Evolutionary conservation across 768 basidiomycete genomes (phyloP).

Genomic region (Podaxis carcinomalis): DNA sequence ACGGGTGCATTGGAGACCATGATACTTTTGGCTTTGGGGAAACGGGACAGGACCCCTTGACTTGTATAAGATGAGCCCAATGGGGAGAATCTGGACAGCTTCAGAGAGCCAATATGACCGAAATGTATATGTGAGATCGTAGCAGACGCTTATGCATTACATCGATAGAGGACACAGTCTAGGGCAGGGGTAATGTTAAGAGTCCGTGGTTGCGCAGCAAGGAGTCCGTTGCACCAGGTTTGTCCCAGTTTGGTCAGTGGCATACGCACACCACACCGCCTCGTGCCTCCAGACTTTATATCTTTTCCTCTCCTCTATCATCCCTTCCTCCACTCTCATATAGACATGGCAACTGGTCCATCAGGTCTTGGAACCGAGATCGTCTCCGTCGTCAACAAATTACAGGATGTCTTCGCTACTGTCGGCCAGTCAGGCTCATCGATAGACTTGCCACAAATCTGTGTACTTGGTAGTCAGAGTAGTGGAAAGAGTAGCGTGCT

Average conservation of each 20-base stretch:
- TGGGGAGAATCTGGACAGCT: too few species aligned
- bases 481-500: slow-evolving; percentile 92
- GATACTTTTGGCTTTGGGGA: too few species aligned
- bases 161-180: neutral
- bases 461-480: slow-evolving; percentile 87
- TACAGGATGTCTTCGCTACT: slow-evolving; percentile 86
- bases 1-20: too few species aligned
- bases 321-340: slow-evolving; percentile 15
- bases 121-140: too few species aligned
- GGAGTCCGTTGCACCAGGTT: slow-evolving; percentile 1
- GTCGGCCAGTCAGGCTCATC: slow-evolving; percentile 73
- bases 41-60: too few species aligned
- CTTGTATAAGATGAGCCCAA: too few species aligned
- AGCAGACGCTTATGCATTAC: too few species aligned
- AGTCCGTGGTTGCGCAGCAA: neutral
- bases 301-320: slow-evolving; percentile 15
- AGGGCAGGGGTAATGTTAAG: neutral
- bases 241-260: slow-evolving; percentile 9
- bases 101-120: too few species aligned
- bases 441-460: slow-evolving; percentile 91
- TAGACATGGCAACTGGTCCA: slow-evolving; percentile 47
- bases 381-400: slow-evolving; percentile 78
- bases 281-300: neutral
- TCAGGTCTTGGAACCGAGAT: slow-evolving; percentile 78
- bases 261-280: slow-evolving; percentile 11